Percentiles rank a stretch among this genome's conserved stretches.
Evolutionary conservation across 176 grass and related monocot species (phyloP).

Genomic region (Carex parvula): DNA sequence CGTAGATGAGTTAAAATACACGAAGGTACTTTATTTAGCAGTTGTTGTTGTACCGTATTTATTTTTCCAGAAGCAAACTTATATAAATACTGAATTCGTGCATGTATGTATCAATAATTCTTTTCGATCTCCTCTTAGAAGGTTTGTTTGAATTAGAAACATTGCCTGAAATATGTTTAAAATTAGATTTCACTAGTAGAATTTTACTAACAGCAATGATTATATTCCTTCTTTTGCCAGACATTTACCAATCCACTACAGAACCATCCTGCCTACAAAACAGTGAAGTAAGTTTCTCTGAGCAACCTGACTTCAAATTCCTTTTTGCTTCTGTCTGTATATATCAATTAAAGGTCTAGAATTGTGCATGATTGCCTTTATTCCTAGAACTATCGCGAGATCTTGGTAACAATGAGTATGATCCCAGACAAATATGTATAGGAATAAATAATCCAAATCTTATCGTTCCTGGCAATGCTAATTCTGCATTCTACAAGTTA

Average conservation of each 20-base stretch:
- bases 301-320: neutral
- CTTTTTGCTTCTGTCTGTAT: neutral
- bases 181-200: neutral
- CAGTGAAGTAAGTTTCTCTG: constrained; percentile 66
- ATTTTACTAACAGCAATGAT: constrained; percentile 35
- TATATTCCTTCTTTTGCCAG: constrained; percentile 38
- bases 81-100: neutral
- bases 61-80: neutral
- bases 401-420: neutral
- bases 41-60: neutral
- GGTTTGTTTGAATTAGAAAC: neutral
- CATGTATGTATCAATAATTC: neutral
- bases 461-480: neutral
- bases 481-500: constrained; percentile 19
- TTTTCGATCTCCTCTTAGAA: neutral
- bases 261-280: constrained; percentile 88
- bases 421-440: neutral
- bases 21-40: constrained; percentile 19
- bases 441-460: neutral
- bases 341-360: constrained; percentile 16
- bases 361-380: constrained; percentile 4
- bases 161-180: neutral
- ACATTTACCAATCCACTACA: constrained; percentile 79
- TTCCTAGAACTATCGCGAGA: neutral
- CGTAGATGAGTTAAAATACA: neutral